A percentile compares a stretch with the other conserved stretches of the same genome.
These are phyloP conservation scores for Calonectria pauciramosa DNA, from an alignment of 2,329 filamentous ascomycete genomes.

Conservation along the genomic window DNA sequence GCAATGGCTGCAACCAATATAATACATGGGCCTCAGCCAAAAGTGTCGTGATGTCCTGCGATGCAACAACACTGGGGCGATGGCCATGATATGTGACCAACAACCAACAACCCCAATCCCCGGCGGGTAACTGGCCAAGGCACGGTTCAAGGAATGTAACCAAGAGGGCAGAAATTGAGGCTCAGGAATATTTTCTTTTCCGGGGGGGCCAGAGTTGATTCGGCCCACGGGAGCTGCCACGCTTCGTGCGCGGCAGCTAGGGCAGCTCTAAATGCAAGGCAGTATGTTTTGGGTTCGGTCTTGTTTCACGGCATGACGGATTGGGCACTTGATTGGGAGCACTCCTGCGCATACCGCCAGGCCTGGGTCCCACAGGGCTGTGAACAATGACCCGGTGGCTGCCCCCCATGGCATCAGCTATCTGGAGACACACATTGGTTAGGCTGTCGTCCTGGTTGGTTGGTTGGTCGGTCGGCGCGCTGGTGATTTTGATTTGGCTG, in stretches of 20 bases:
- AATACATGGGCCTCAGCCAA: neutral
- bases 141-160: neutral
- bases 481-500: neutral
- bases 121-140: neutral
- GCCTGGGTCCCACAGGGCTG: conserved; percentile 4
- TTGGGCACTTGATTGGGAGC: conserved; percentile 19
- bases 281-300: conserved; percentile 15
- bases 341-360: conserved; percentile 8
- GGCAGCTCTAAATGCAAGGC: neutral
- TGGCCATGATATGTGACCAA: neutral
- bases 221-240: neutral
- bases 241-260: conserved; percentile 19
- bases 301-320: conserved; percentile 18
- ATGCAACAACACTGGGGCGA: neutral
- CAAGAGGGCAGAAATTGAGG: neutral
- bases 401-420: neutral
- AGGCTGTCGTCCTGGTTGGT: neutral
- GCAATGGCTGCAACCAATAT: neutral
- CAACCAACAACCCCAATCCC: too few relatives aligned
- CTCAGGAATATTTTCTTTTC: neutral
- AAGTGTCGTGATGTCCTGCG: neutral
- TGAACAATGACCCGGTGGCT: conserved; percentile 14
- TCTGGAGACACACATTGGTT: neutral
- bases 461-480: too few relatives aligned
- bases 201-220: neutral